These are phyloP conservation scores for Aspergillus sp. DNA, from an alignment of 2,329 filamentous ascomycete genomes.

Conservation along the genomic window DNA sequence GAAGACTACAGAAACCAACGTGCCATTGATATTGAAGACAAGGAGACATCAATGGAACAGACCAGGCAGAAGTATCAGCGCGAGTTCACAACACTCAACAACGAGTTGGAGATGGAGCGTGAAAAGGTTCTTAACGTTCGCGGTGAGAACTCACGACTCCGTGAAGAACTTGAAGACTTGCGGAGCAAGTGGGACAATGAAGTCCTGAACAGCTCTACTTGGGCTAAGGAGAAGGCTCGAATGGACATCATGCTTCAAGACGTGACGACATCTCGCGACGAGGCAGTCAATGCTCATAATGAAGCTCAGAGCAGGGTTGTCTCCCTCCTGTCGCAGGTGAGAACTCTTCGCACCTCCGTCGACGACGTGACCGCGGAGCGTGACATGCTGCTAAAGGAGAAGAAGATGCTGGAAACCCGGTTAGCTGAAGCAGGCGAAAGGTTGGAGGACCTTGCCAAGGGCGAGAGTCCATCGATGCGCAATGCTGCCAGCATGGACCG, in stretches of 20 bases:
- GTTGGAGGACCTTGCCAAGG: conserved; percentile 82
- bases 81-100: conserved; percentile 84
- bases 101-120: conserved; percentile 89
- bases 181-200: conserved; percentile 98
- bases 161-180: conserved; percentile 94
- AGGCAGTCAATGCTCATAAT: conserved; percentile 89
- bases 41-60: conserved; percentile 93
- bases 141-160: conserved; percentile 79
- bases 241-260: conserved; percentile 88
- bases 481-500: conserved; percentile 87
- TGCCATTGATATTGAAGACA: conserved; percentile 95
- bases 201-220: conserved; percentile 94
- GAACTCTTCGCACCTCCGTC: conserved; percentile 76
- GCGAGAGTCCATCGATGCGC: conserved; percentile 83
- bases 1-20: conserved; percentile 95
- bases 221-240: conserved; percentile 95
- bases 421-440: conserved; percentile 84
- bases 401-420: conserved; percentile 81
- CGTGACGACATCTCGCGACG: conserved; percentile 86
- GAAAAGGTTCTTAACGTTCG: conserved; percentile 85
- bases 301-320: conserved; percentile 94
- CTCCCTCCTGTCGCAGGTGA: conserved; percentile 83
- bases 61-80: conserved; percentile 96
- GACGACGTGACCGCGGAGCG: conserved; percentile 86
- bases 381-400: conserved; percentile 82